A percentile compares a stretch with the other conserved stretches of the same genome.
Conservation (phyloP, 768 basidiomycete genomes). For the Psilocybe cyanescens region DNA sequence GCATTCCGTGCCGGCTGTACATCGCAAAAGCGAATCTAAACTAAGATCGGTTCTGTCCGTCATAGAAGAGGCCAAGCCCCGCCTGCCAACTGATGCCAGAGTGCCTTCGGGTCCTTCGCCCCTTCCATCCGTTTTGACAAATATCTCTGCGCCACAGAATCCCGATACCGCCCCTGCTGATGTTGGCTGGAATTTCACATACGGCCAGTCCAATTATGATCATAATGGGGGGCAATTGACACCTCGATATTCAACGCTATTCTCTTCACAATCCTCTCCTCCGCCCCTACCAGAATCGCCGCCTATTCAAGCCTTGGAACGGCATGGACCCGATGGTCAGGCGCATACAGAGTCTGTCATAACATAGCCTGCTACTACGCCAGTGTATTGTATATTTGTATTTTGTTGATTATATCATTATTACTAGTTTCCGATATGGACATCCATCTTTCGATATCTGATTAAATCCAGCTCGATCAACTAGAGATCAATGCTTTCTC, state of each 20-base stretch:
- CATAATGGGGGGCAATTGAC: slow-evolving; percentile 24
- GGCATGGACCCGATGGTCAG: slow-evolving; percentile 29
- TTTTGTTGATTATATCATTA: slow-evolving; percentile 21
- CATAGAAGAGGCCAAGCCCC: slow-evolving; percentile 63
- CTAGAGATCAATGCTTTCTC: neutral
- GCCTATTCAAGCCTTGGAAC: slow-evolving; percentile 23
- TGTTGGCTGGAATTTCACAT: slow-evolving; percentile 43
- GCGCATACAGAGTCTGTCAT: slow-evolving; percentile 11
- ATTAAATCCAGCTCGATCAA: neutral
- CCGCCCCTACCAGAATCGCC: slow-evolving; percentile 28
- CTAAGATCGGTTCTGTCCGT: slow-evolving; percentile 73
- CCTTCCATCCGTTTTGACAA: slow-evolving; percentile 25
- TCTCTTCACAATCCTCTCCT: slow-evolving; percentile 29
- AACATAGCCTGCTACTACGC: slow-evolving; percentile 15
- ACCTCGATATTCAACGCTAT: slow-evolving; percentile 32
- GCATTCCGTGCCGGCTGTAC: slow-evolving; percentile 52
- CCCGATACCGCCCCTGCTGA: slow-evolving; percentile 33
- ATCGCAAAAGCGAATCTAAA: slow-evolving; percentile 67
- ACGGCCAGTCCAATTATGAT: slow-evolving; percentile 41
- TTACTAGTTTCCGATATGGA: slow-evolving; percentile 17
- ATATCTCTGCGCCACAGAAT: slow-evolving; percentile 23
- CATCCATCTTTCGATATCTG: slow-evolving; percentile 8
- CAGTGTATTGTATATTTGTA: slow-evolving; percentile 26
- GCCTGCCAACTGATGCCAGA: slow-evolving; percentile 27
- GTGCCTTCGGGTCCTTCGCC: slow-evolving; percentile 21